Evolutionary conservation across 2,329 filamentous ascomycete genomes (phyloP), one percentile per base, ranked within the genome.

Genomic region (Nemania sp.): DNA sequence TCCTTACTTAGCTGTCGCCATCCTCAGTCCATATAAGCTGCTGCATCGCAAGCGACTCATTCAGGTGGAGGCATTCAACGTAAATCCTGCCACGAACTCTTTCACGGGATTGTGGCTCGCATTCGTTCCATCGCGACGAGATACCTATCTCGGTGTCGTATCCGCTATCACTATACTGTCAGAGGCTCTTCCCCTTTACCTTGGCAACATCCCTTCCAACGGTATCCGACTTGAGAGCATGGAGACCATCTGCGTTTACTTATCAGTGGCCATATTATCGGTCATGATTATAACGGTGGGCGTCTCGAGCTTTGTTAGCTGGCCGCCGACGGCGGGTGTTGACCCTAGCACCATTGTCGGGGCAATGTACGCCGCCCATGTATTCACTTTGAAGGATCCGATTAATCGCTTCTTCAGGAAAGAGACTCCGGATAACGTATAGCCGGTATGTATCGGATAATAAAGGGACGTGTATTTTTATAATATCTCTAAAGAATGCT

Each of bases 161-260:
- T 76, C 79, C 0, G 63, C 77, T 5, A 77, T 79, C 48, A 73
- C 79, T 3, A 75, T 83, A 20, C 71, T 82, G 2, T 76, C 80
- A 20, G 81, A 84, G 50, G 77, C 82, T 49, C 76, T 84, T n/a
- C 81, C 81, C 1, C 72, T 83, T 18, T 72, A 80, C 1, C 74
- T 84, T 2, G 75, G 79, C 65, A 83, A 82, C 61, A 74, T 83
- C 1, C 78, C 81, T 0, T 81, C 80, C 68, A 79, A 75, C 54
- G 73, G 77, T 2, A 75, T 77, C 0, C 77, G 80, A 53, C 76
- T 75, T 0, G 69, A 72, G 35, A 67, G 68, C 15, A 75, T 79
- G 0, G 77, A 80, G 49, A 71, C 71, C 0, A 69, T 77, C 5
- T 82, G 78, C 62, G 74, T 78, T 0, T 75, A 76, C 29, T 60